Evolutionary conservation across 2,329 filamentous ascomycete species (phyloP).

Genomic region (Bimuria novae-zelandiae): DNA sequence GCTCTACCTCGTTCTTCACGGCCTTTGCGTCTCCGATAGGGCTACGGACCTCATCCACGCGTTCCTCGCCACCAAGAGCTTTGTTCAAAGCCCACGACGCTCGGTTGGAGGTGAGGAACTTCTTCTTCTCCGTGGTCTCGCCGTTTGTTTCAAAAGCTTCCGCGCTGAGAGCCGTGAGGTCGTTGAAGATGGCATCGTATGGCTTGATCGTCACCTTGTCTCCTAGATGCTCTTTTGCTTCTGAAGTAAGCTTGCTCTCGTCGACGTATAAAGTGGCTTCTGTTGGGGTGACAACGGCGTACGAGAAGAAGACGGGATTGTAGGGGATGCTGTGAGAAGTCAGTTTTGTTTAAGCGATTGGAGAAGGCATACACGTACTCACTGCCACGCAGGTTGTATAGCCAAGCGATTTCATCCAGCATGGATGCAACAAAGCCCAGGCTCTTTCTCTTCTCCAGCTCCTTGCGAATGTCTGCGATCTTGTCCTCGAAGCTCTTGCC

Average conservation of each 20-base stretch:
- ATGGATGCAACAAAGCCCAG: constrained; percentile 89
- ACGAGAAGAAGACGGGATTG: constrained; percentile 98
- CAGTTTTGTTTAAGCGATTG: constrained; percentile 5
- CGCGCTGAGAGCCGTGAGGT: constrained; percentile 69
- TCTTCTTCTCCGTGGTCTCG: constrained; percentile 51
- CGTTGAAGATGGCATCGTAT: constrained; percentile 80
- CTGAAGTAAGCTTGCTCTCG: constrained; percentile 71
- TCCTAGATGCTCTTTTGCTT: constrained; percentile 71
- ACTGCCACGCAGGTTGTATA: constrained; percentile 94
- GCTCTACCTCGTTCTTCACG: constrained; percentile 87
- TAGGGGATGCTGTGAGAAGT: constrained; percentile 71
- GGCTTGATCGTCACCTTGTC: constrained; percentile 75
- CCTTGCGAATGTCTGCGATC: constrained; percentile 83
- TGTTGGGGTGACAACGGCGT: constrained; percentile 80
- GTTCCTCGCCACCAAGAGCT: constrained; percentile 81
- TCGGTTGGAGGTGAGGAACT: constrained; percentile 84
- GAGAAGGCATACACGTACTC: constrained; percentile 59
- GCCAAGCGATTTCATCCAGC: constrained; percentile 95
- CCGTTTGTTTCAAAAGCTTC: constrained; percentile 38
- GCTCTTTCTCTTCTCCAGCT: constrained; percentile 86
- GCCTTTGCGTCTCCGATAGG: constrained; percentile 91
- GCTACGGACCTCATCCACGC: constrained; percentile 84
- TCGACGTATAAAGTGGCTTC: constrained; percentile 84
- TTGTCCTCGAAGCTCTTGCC: constrained; percentile 85
- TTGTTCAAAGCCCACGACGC: constrained; percentile 92